These are phyloP conservation scores for Aspergillus arachidicola DNA, from an alignment of 2,329 filamentous ascomycete species.

Conservation along the genomic window DNA sequence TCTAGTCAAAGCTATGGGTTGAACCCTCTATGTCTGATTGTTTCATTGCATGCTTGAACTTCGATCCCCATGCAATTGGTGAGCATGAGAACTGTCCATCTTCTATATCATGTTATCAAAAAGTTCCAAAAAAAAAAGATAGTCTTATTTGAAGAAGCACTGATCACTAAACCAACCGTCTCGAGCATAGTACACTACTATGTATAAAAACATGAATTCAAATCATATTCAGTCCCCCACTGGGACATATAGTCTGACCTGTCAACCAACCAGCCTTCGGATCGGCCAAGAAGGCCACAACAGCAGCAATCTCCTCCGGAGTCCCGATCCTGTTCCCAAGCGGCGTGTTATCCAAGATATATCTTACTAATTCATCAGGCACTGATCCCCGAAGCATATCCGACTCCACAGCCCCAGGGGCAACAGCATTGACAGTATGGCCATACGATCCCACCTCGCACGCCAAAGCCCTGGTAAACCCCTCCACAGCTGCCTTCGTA, in stretches of 20 bases:
- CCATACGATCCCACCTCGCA: constrained; percentile 6
- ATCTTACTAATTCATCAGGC: neutral
- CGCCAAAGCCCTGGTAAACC: constrained; percentile 9
- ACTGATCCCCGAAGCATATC: constrained; percentile 1
- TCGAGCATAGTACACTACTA: neutral
- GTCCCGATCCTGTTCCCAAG: constrained; percentile 2
- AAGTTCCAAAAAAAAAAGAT: neutral
- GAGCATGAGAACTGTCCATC: neutral
- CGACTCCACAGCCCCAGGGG: constrained; percentile 5
- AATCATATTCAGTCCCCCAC: constrained; percentile 6
- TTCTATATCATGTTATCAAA: neutral
- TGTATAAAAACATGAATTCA: neutral
- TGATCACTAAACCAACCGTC: neutral
- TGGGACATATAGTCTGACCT: constrained; percentile 11
- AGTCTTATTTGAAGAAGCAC: neutral
- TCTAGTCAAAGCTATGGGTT: neutral
- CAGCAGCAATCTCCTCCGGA: constrained; percentile 8
- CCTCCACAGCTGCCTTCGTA: constrained; percentile 11
- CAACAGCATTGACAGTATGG: constrained; percentile 10
- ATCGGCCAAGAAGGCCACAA: constrained; percentile 8
- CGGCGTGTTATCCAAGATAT: constrained; percentile 6
- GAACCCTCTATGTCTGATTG: neutral
- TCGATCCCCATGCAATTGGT: neutral
- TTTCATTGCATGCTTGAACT: neutral
- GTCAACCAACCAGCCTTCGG: constrained; percentile 10